A percentile compares a stretch with the other conserved stretches of the same genome.
These are phyloP conservation scores for Geotrichum siamense DNA, from an alignment of 1,139 yeast genomes.

Conservation along the genomic window DNA sequence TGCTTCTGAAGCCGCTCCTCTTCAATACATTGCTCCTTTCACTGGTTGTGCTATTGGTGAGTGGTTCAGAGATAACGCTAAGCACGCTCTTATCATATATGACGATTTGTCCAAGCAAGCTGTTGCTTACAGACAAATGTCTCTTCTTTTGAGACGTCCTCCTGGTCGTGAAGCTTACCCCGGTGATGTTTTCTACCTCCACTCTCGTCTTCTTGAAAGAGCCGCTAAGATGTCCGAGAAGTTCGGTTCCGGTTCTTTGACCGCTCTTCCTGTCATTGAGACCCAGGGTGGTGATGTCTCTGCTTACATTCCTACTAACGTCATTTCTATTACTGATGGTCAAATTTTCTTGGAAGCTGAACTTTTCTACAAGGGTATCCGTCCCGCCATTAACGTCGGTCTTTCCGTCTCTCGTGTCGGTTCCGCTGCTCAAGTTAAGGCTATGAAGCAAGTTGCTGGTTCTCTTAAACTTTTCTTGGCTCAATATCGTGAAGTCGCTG, in stretches of 20 bases:
- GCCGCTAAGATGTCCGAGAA: constrained; percentile 94
- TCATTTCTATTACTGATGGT: constrained; percentile 95
- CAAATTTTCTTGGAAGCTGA: constrained; percentile 99
- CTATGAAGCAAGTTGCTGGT: constrained; percentile 99
- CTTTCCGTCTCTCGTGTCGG: constrained; percentile 99
- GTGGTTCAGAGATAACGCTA: constrained; percentile 99
- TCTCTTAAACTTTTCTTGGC: constrained; percentile 99
- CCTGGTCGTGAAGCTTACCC: constrained; percentile 98
- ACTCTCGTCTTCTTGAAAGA: constrained; percentile 93
- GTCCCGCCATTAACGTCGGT: constrained; percentile 99
- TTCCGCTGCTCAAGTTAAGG: constrained; percentile 99
- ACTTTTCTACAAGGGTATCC: constrained; percentile 99
- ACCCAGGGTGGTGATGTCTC: constrained; percentile 99
- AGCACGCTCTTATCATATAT: constrained; percentile 92
- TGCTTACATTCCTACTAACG: constrained; percentile 95
- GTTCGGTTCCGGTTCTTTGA: constrained; percentile 89
- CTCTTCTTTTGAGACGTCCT: constrained; percentile 94
- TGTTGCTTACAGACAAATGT: constrained; percentile 99
- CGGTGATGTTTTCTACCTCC: constrained; percentile 95
- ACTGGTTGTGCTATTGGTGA: constrained; percentile 99
- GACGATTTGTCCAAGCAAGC: constrained; percentile 99
- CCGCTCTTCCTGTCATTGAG: constrained; percentile 94
- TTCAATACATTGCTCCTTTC: constrained; percentile 99
- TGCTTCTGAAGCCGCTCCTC: constrained; percentile 99
- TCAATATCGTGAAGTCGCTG: constrained; percentile 99